Base-by-base conservation (phyloP, 352 stramenopile genomes). In the Pseudoperonospora humuli region DNA sequence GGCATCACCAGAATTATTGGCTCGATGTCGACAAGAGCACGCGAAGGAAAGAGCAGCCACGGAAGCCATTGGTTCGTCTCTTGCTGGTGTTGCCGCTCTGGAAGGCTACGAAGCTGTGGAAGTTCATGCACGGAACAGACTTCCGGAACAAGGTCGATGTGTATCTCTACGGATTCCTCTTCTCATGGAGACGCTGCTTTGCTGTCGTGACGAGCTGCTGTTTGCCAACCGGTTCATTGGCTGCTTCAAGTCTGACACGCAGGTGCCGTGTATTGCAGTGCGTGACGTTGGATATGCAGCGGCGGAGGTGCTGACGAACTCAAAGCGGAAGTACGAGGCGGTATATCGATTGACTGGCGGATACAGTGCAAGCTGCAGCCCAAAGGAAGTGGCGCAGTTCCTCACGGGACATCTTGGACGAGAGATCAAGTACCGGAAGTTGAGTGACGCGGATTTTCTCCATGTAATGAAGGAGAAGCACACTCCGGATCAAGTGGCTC, bases 171-270 rank as follows among this genome's bases (percentile, higher is more conserved):
- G 77, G 1, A 70, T 87, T 39, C 77, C 77, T 15, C 38, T 86
- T 18, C 55, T 87, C 29, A 87, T 90, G 77, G 77, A 90, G 48
- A 81, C 72, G 18, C 53, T 87, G 23, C 53, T 87, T 9, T 80
- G 84, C 39, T 86, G 75, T 39, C 77, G 72, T 15, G 75, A 87
- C 25, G 77, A 89, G 42, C 61, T 90, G 25, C 50, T 86, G 21
- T 90, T 79, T 29, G 75, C 70, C 3, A 74, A 67, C 18, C 73
- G 73, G 20, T 70, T 87, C 14, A 40, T 77, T 10, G 61, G 70
- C 17, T 82, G 69, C 39, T 85, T 85, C 23, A 45, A 35, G 9
- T 39, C 40, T 1, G 56, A 67, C 13, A 83, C 70, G 18, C 43
- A 39, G 26, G 62, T 87, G 46, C 75, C 75, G 0, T 84, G 73